Evolutionary conservation across 441 rosid genomes (phyloP).

Genomic region (Pelargonium fulgidum): DNA sequence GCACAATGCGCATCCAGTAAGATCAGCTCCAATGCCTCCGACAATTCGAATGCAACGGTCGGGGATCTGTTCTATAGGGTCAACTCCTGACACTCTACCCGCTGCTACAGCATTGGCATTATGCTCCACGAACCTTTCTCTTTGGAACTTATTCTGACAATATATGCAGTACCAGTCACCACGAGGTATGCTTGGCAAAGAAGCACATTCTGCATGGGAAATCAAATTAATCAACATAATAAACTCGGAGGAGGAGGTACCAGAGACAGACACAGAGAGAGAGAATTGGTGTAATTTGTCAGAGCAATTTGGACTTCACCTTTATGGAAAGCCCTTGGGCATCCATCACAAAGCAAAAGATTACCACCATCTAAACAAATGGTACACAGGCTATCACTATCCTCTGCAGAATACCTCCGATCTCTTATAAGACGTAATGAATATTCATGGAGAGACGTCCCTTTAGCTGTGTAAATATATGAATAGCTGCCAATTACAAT

Average conservation of each 20-base stretch:
- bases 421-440: slow-evolving; percentile 71
- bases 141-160: slow-evolving; percentile 66
- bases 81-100: slow-evolving; percentile 73
- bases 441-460: slow-evolving; percentile 83
- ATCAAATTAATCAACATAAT: slow-evolving; percentile 18
- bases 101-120: slow-evolving; percentile 67
- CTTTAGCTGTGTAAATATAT: slow-evolving; percentile 63
- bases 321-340: slow-evolving; percentile 82
- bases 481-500: slow-evolving; percentile 55
- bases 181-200: slow-evolving; percentile 57
- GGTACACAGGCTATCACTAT: slow-evolving; percentile 79
- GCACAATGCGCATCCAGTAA: slow-evolving; percentile 79
- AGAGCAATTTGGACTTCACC: slow-evolving; percentile 32
- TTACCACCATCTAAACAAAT: slow-evolving; percentile 79
- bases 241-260: slow-evolving; percentile 11
- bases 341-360: slow-evolving; percentile 58
- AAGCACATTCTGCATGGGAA: slow-evolving; percentile 63
- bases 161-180: slow-evolving; percentile 91
- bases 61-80: slow-evolving; percentile 63
- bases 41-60: slow-evolving; percentile 86
- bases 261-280: not conserved
- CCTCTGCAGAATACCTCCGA: slow-evolving; percentile 50
- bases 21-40: slow-evolving; percentile 62
- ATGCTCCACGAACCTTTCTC: slow-evolving; percentile 50
- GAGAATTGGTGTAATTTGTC: not conserved